Conservation (phyloP, 1,284 basidiomycete species). For the Amylostereum areolatum region DNA sequence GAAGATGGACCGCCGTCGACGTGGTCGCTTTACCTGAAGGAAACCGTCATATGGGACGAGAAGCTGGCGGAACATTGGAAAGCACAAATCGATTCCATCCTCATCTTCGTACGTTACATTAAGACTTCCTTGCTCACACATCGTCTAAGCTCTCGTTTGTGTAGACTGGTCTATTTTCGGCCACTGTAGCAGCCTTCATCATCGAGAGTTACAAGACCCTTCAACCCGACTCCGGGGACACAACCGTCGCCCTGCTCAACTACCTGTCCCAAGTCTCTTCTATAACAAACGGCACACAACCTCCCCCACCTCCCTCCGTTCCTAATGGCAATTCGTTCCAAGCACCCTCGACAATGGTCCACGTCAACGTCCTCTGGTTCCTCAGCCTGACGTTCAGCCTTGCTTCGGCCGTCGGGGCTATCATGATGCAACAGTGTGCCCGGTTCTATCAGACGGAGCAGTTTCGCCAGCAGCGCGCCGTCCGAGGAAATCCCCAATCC, state of each 20-base stretch:
- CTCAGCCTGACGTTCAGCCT: not conserved
- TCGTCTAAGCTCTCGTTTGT: not conserved
- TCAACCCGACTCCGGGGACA: not conserved
- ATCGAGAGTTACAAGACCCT: not conserved
- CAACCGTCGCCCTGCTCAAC: not conserved
- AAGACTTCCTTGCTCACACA: not conserved
- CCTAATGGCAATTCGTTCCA: not conserved
- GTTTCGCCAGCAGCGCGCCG: not conserved
- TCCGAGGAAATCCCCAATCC: not conserved
- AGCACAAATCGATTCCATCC: not conserved
- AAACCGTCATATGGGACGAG: not conserved
- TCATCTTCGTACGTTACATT: not conserved
- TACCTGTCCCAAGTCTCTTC: not conserved
- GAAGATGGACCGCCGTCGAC: not conserved
- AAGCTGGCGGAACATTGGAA: not conserved
- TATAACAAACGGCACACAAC: not conserved
- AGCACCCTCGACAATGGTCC: not conserved
- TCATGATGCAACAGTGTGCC: not conserved
- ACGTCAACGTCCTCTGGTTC: not conserved
- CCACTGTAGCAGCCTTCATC: not conserved
- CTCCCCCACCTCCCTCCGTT: not conserved
- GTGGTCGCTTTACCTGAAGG: not conserved
- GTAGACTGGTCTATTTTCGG: not conserved
- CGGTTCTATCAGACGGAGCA: not conserved
- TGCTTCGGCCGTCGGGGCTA: not conserved